Conservation (phyloP, 2,329 filamentous ascomycete species). For the Exophiala alcalophila region DNA sequence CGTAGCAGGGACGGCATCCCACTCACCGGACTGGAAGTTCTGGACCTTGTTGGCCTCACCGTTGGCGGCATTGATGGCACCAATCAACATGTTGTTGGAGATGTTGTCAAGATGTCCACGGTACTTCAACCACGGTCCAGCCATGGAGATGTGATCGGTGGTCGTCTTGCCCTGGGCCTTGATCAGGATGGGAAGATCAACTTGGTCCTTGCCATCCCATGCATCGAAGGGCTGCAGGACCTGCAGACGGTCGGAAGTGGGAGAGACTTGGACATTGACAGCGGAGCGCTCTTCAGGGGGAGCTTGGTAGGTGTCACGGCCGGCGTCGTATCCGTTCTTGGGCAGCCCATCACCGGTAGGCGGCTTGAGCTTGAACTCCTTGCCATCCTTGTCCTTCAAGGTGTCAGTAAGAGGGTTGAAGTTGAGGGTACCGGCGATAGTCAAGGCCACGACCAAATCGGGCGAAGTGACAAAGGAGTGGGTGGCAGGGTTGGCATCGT, state of each 20-base stretch:
- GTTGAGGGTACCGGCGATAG: constrained; percentile 76
- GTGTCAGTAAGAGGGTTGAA: constrained; percentile 95
- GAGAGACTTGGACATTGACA: constrained; percentile 78
- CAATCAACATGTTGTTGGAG: constrained; percentile 99
- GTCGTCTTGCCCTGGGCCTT: constrained; percentile 96
- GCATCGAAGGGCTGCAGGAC: constrained; percentile 78
- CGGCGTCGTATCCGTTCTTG: constrained; percentile 77
- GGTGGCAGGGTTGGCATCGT: constrained; percentile 91
- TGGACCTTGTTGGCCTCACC: constrained; percentile 96
- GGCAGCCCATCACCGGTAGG: constrained; percentile 83
- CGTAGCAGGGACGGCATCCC: constrained; percentile 83
- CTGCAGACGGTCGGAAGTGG: constrained; percentile 90
- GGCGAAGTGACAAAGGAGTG: constrained; percentile 92
- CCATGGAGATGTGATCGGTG: constrained; percentile 96
- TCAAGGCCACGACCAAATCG: constrained; percentile 82
- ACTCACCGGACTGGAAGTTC: constrained; percentile 81
- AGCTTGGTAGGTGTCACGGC: constrained; percentile 91
- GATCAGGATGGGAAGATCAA: constrained; percentile 84
- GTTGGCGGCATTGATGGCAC: constrained; percentile 93
- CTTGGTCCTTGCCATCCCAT: constrained; percentile 90
- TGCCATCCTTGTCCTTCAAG: constrained; percentile 92
- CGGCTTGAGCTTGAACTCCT: constrained; percentile 83
- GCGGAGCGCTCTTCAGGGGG: constrained; percentile 74
- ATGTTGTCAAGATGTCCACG: constrained; percentile 99
- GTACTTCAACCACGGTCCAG: constrained; percentile 97